Evolutionary conservation across 139 green algal species (phyloP).

Genomic region (Medakamo hakoo): DNA sequence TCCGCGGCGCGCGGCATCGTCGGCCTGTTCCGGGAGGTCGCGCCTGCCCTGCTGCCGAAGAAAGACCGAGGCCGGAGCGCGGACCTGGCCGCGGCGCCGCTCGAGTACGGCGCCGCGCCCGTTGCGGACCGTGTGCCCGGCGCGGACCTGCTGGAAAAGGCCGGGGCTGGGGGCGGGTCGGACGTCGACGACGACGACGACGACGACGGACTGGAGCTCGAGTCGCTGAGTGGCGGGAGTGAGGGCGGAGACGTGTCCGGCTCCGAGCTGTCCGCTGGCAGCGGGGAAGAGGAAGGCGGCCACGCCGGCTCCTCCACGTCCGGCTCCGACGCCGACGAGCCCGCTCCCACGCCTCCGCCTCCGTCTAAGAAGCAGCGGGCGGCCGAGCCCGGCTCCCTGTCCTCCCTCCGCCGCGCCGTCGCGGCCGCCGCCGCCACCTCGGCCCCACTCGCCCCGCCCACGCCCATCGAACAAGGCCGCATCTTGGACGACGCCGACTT

Average conservation of each 20-base stretch:
- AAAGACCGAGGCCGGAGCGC: conserved; percentile 69
- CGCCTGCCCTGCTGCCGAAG: conserved; percentile 78
- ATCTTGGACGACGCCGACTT: conserved; percentile 80
- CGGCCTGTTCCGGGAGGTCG: conserved; percentile 72
- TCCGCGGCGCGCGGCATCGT: conserved; percentile 64
- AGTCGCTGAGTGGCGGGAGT: conserved; percentile 5
- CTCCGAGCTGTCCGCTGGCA: conserved; percentile 25
- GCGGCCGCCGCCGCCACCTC: conserved; percentile 1
- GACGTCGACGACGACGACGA: conserved; percentile 11
- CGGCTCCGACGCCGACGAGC: neutral
- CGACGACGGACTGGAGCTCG: conserved; percentile 3
- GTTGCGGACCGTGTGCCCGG: conserved; percentile 50
- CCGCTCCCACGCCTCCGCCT: neutral
- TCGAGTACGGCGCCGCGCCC: conserved; percentile 35
- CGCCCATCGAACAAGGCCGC: conserved; percentile 47
- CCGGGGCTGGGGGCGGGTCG: conserved; percentile 3
- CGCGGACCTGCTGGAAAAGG: conserved; percentile 56
- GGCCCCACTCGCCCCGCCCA: neutral
- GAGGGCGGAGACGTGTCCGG: conserved; percentile 7
- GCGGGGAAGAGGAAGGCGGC: conserved; percentile 18
- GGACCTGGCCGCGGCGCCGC: conserved; percentile 31
- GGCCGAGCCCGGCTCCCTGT: conserved; percentile 18
- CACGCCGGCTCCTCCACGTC: conserved; percentile 1
- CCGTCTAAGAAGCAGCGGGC: conserved; percentile 7
- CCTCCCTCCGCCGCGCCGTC: conserved; percentile 6